These are phyloP conservation scores for Boletus rubescentipes DNA, from an alignment of 768 basidiomycete genomes.

Conservation along the genomic window DNA sequence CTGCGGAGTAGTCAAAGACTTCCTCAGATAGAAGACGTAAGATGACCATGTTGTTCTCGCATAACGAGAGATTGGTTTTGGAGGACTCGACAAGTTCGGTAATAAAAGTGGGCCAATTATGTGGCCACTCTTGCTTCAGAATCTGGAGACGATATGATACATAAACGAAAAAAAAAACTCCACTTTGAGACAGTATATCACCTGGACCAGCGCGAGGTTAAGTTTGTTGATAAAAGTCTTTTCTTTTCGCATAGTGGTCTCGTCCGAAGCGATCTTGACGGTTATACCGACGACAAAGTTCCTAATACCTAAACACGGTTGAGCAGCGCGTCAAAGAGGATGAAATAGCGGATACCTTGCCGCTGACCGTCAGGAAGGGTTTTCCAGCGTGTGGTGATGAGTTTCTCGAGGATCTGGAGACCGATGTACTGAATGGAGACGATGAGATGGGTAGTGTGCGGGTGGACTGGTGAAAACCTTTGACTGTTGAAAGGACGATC, in stretches of 20 bases:
- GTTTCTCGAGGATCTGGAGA: conserved; percentile 93
- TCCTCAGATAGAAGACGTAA: conserved; percentile 96
- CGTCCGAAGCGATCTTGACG: conserved; percentile 92
- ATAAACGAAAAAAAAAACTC: conserved; percentile 1
- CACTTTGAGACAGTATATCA: conserved; percentile 32
- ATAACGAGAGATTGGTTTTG: conserved; percentile 91
- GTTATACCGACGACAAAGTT: conserved; percentile 95
- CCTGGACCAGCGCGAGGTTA: conserved; percentile 94
- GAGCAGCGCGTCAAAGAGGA: conserved; percentile 9
- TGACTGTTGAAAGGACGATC: conserved; percentile 78
- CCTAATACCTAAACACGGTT: conserved; percentile 66
- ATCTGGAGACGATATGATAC: conserved; percentile 53
- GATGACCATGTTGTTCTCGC: conserved; percentile 99
- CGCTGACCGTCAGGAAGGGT: conserved; percentile 92
- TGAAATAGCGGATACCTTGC: conserved; percentile 54
- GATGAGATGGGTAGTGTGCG: conserved; percentile 10
- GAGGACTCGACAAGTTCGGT: conserved; percentile 96
- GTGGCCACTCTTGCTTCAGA: conserved; percentile 99
- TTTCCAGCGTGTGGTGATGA: conserved; percentile 95
- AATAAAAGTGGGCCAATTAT: conserved; percentile 98
- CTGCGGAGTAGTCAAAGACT: conserved; percentile 97
- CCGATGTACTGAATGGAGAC: conserved; percentile 76
- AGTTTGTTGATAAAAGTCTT: conserved; percentile 96
- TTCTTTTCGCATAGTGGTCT: conserved; percentile 82
- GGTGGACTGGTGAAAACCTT: conserved; percentile 51